Base-by-base conservation (phyloP, 495 filamentous ascomycete species). In the Articulospora tetracladia region DNA sequence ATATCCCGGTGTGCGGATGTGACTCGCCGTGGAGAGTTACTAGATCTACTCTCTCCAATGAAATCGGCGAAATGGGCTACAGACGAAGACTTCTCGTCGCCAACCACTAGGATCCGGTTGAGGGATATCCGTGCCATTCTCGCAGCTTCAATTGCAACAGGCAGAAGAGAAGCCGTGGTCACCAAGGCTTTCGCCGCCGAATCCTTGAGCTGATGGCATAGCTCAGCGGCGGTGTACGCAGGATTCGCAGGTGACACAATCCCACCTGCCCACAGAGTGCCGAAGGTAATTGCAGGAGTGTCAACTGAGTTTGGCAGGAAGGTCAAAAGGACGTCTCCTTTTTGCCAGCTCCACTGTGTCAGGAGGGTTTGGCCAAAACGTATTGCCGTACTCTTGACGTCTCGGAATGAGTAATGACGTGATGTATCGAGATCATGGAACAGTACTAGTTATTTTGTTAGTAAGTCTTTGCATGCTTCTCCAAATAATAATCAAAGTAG, bases 231-330 rank as follows among this genome's bases (percentile, higher is more conserved):
- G 0, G 88, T 93, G 72, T 97, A 97, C 1, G 82, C 79, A 23
- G 92, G 91, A 68, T 96, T 97, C 10, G 91, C 90, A 0, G 93
- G 89, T 1, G 85, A 89, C 25, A 89, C 70, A 53, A 87, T 74
- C 20, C 89, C 93, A 50, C 91, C 92, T 0, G 91, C 88, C 87
- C 90, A 96, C 62, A 87, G 83, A 12, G 81, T 76, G 24, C 92
- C 93, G 77, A 88, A 90, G 66, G 77, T 88, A 46, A 93, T 70
- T 1, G 77, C 73, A 22, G 86, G 78, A 30, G 83, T 84, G 67
- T 93, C 88, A 59, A 92, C 84, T 66, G 79, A 82, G 69, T 93
- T 95, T 48, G 89, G 85, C 1, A 85, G 82, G 69, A 75, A 82
- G 28, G 91, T 72, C 12, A 79, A 83, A 8, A 93, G 70, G 8